Evolutionary conservation across 768 basidiomycete species (phyloP).

Genomic region (Xerocomus spinulosus): DNA sequence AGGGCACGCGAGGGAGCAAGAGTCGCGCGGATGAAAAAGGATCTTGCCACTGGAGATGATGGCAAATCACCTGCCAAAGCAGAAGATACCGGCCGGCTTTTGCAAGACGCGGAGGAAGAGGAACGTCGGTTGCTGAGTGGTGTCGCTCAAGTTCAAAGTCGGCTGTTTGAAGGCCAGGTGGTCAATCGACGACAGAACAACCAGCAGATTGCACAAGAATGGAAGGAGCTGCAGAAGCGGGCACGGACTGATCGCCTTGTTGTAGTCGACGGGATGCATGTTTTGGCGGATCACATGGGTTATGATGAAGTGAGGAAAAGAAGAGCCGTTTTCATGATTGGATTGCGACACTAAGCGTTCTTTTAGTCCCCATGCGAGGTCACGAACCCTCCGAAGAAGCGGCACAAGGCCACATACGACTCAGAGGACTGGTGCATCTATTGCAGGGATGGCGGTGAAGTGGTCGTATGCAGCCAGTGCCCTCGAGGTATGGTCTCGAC

Average conservation of each 20-base stretch:
- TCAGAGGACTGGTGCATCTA: conserved; percentile 56
- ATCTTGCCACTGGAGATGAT: conserved; percentile 22
- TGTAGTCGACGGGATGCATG: conserved; percentile 34
- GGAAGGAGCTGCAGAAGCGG: conserved; percentile 45
- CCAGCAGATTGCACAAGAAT: conserved; percentile 42
- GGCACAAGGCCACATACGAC: conserved; percentile 37
- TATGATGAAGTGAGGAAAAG: conserved; percentile 25
- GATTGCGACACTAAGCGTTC: no score
- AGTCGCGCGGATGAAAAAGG: conserved; percentile 43
- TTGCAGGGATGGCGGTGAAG: conserved; percentile 56
- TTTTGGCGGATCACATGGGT: conserved; percentile 29
- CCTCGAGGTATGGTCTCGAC: conserved; percentile 44
- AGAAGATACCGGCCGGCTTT: conserved; percentile 26
- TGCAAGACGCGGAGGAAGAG: conserved; percentile 49
- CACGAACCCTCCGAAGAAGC: conserved; percentile 27
- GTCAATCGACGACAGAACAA: conserved; percentile 33
- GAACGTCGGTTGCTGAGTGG: conserved; percentile 48
- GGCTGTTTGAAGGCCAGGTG: conserved; percentile 54
- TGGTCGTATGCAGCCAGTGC: conserved; percentile 45
- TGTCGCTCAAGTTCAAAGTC: conserved; percentile 53
- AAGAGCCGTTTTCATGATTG: no score
- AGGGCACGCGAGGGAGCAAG: conserved; percentile 38
- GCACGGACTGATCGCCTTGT: conserved; percentile 39
- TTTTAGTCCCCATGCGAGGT: conserved; percentile 12
- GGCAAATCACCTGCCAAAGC: conserved; percentile 8